Evolutionary conservation across 1,284 basidiomycete species (phyloP).

Genomic region (Irpex lacteus): DNA sequence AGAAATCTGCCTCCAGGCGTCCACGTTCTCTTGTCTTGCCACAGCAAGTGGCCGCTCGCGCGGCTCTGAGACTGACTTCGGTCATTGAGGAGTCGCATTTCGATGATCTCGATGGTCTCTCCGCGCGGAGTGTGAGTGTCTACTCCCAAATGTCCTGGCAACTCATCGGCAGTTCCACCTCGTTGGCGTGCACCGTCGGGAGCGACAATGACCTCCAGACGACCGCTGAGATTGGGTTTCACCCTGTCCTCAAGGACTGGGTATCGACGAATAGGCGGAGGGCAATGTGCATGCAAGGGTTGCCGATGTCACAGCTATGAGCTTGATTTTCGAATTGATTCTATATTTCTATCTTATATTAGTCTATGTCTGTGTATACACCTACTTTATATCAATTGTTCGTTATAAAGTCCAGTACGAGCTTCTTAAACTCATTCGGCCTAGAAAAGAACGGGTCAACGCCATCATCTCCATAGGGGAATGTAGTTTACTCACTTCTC

Average conservation of each 20-base stretch:
- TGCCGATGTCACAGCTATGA: neutral
- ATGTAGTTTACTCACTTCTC: slow-evolving; percentile 42
- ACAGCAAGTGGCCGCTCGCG: slow-evolving; percentile 10
- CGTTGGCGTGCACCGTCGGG: neutral
- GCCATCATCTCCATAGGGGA: neutral
- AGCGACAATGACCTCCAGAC: neutral
- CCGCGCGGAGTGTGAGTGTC: neutral
- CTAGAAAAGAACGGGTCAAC: slow-evolving; percentile 22
- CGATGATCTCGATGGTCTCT: neutral
- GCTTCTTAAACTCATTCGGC: slow-evolving; percentile 44
- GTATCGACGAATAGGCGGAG: neutral
- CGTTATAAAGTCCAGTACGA: slow-evolving; percentile 40
- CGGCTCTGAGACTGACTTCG: slow-evolving; percentile 8
- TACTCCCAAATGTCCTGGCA: slow-evolving; percentile 3
- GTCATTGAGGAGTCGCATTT: neutral
- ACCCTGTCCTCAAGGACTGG: neutral
- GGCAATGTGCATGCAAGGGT: neutral
- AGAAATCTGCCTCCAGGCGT: slow-evolving; percentile 8
- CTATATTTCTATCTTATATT: neutral
- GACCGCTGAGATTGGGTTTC: neutral
- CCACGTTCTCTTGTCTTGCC: slow-evolving; percentile 18
- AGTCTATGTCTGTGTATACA: neutral
- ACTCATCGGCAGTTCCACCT: neutral
- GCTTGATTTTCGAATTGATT: neutral
- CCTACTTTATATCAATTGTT: neutral